A percentile compares a stretch with the other conserved stretches of the same genome.
These are phyloP conservation scores for Serendipita vermifera DNA, from an alignment of 768 basidiomycete genomes.

Conservation along the genomic window DNA sequence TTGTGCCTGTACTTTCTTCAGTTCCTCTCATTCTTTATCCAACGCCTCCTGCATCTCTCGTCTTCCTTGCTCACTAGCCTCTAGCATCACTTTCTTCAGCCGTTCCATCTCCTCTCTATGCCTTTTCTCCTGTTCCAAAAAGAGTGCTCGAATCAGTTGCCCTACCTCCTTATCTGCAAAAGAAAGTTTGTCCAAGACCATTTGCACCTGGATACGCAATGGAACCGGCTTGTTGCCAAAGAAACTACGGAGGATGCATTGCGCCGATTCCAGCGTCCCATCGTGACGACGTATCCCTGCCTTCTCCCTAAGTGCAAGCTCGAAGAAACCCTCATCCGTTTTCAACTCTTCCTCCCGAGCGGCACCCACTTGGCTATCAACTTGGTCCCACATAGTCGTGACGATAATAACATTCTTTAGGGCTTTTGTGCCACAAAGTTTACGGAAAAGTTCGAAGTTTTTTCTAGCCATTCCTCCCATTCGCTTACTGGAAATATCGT, in stretches of 20 bases:
- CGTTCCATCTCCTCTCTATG: slow-evolving; percentile 37
- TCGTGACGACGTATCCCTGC: slow-evolving; percentile 32
- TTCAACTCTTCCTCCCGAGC: neutral
- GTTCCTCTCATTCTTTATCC: too few species aligned
- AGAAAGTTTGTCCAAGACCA: slow-evolving; percentile 36
- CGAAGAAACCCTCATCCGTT: neutral
- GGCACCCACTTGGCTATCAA: neutral
- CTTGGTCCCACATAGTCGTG: slow-evolving; percentile 15
- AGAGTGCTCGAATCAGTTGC: slow-evolving; percentile 36
- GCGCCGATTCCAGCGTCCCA: slow-evolving; percentile 31
- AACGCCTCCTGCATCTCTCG: too few species aligned
- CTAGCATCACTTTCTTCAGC: slow-evolving; percentile 27
- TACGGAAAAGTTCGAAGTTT: slow-evolving; percentile 7
- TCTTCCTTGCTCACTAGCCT: too few species aligned
- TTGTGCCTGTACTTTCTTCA: too few species aligned
- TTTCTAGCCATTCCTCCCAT: neutral
- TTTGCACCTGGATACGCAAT: too few species aligned
- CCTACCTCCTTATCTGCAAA: slow-evolving; percentile 43
- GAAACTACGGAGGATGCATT: slow-evolving; percentile 31
- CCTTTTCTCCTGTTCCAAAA: slow-evolving; percentile 34
- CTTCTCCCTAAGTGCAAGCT: slow-evolving; percentile 26
- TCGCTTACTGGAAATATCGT: slow-evolving; percentile 9
- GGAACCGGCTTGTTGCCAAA: slow-evolving; percentile 29
- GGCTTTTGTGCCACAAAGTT: slow-evolving; percentile 8
- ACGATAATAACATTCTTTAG: slow-evolving; percentile 9